phyloP scores from a whole-genome alignment of 1,139 yeast genomes.

The Candida glucosophila region DNA sequence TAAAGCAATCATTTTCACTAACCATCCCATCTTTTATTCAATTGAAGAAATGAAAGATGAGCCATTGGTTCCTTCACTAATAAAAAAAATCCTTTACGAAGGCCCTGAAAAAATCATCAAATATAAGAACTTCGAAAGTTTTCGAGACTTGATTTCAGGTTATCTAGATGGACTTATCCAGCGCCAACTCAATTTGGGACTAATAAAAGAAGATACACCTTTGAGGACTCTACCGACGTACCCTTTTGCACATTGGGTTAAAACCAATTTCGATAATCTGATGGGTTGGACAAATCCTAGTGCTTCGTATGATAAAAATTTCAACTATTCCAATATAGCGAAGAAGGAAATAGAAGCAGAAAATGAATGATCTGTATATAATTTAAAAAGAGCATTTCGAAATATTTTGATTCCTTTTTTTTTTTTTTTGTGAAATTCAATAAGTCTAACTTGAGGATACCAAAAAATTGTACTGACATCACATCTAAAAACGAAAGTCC shows the following conservation, averaged over 20 bases:
- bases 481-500: no score
- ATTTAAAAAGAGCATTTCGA: no score
- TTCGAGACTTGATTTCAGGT: slow-evolving; percentile 50
- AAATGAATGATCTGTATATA: no score
- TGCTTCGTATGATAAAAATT: slow-evolving; percentile 15
- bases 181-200: slow-evolving; percentile 48
- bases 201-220: slow-evolving; percentile 49
- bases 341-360: slow-evolving; percentile 11
- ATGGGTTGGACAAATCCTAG: slow-evolving; percentile 45
- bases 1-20: slow-evolving; percentile 44
- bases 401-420: no score
- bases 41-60: slow-evolving; percentile 75
- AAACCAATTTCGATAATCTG: slow-evolving; percentile 29
- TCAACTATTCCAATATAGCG: slow-evolving; percentile 16
- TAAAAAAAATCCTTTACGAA: slow-evolving; percentile 53
- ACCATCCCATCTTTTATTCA: slow-evolving; percentile 63
- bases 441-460: no score
- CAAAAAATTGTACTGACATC: no score
- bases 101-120: slow-evolving; percentile 59
- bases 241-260: slow-evolving; percentile 50
- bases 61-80: slow-evolving; percentile 60
- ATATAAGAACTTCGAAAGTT: slow-evolving; percentile 50
- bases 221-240: slow-evolving; percentile 54
- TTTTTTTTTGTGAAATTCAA: no score
- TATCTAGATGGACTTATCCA: slow-evolving; percentile 50